These are phyloP conservation scores for Flammula alnicola DNA, from an alignment of 1,284 basidiomycete genomes.

Conservation along the genomic window DNA sequence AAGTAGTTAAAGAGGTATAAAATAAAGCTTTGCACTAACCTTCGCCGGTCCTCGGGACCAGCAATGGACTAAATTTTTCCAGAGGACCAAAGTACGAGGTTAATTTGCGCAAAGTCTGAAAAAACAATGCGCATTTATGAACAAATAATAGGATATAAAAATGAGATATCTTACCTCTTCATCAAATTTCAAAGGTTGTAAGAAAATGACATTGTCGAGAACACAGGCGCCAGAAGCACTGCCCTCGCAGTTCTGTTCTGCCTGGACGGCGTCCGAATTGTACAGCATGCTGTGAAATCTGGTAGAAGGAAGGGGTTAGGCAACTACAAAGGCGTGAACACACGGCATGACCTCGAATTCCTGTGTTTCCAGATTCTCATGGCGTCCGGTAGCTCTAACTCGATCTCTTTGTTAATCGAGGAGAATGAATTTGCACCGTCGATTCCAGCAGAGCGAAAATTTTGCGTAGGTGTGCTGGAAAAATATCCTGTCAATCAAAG, in stretches of 20 bases:
- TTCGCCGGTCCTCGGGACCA: conserved; percentile 9
- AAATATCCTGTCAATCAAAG: neutral
- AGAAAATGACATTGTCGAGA: conserved; percentile 43
- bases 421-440: conserved; percentile 21
- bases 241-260: conserved; percentile 31
- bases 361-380: conserved; percentile 54
- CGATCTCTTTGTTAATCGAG: conserved; percentile 29
- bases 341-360: conserved; percentile 44
- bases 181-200: conserved; percentile 62
- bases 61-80: conserved; percentile 46
- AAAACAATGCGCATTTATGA: neutral
- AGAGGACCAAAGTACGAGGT: conserved; percentile 59
- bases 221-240: conserved; percentile 8
- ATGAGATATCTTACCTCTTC: conserved; percentile 48
- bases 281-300: conserved; percentile 63
- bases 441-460: conserved; percentile 33
- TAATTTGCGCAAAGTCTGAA: conserved; percentile 52
- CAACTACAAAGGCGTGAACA: conserved; percentile 10
- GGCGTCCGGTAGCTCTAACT: conserved; percentile 54
- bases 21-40: conserved; percentile 4
- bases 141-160: conserved; percentile 1
- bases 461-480: conserved; percentile 49
- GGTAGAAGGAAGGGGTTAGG: conserved; percentile 5
- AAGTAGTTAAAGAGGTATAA: neutral
- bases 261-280: conserved; percentile 56